Evolutionary conservation across 2,329 filamentous ascomycete species (phyloP).

Genomic region (Aspergillus viridinutans): DNA sequence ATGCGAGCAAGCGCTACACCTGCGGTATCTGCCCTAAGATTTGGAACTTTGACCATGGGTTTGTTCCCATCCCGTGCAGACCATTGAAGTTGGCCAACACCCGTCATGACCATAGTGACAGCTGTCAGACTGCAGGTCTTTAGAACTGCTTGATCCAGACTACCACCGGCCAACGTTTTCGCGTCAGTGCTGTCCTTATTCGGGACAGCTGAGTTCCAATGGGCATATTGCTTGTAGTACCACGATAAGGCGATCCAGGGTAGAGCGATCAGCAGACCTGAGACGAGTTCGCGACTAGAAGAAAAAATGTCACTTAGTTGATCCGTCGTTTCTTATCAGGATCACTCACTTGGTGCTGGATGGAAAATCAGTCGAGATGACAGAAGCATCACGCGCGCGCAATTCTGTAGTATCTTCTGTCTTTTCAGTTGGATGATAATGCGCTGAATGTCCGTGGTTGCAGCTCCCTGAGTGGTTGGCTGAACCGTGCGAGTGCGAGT

Average conservation of each 20-base stretch:
- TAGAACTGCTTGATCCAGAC: constrained; percentile 16
- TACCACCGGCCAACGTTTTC: constrained; percentile 5
- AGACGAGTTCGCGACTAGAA: constrained; percentile 44
- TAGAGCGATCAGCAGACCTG: constrained; percentile 42
- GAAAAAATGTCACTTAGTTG: neutral
- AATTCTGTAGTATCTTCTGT: neutral
- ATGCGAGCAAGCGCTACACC: constrained; percentile 29
- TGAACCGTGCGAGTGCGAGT: constrained; percentile 35
- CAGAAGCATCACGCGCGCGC: neutral
- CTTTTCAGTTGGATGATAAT: neutral
- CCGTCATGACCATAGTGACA: constrained; percentile 29
- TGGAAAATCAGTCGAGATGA: neutral
- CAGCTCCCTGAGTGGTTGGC: neutral
- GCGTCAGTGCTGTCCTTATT: constrained; percentile 6
- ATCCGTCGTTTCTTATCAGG: neutral
- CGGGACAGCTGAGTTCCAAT: constrained; percentile 8
- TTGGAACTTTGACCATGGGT: constrained; percentile 13
- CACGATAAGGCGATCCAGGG: constrained; percentile 37
- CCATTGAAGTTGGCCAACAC: constrained; percentile 21
- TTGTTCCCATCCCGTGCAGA: constrained; percentile 6
- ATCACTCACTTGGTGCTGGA: constrained; percentile 14
- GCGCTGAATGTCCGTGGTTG: neutral
- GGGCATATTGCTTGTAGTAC: constrained; percentile 27
- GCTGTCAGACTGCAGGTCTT: constrained; percentile 28
- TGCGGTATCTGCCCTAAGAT: constrained; percentile 10